Percentiles rank a stretch among this genome's conserved stretches.
Conservation (phyloP, 352 stramenopile genomes). For the Phytophthora parvispora region DNA sequence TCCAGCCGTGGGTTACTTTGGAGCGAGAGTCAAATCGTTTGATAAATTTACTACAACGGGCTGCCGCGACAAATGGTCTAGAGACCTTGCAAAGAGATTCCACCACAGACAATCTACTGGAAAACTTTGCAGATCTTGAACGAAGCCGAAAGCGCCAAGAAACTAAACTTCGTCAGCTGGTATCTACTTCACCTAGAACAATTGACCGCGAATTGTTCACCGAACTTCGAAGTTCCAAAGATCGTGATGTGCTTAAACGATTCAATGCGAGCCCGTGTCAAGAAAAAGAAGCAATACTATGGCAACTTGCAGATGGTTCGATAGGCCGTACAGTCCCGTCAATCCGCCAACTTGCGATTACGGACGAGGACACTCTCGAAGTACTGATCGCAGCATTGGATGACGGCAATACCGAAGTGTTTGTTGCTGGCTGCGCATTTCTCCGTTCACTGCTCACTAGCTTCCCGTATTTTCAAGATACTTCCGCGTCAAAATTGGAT, state of each 20-base stretch:
- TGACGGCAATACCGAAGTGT: conserved; percentile 21
- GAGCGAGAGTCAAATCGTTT: conserved; percentile 13
- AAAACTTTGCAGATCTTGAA: conserved; percentile 19
- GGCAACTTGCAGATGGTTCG: conserved; percentile 8
- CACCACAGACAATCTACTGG: background rate
- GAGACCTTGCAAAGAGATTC: background rate
- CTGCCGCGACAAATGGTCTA: background rate
- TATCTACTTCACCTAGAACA: conserved; percentile 2
- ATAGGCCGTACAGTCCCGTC: background rate
- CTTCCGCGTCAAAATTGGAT: conserved; percentile 10
- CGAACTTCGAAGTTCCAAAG: background rate
- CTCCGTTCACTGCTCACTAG: conserved; percentile 5
- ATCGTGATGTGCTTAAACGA: background rate
- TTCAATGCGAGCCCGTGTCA: conserved; percentile 1
- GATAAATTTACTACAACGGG: background rate
- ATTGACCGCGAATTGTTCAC: background rate
- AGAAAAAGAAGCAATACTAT: conserved; percentile 15
- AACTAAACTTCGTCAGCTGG: conserved; percentile 4
- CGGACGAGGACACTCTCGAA: conserved; percentile 8
- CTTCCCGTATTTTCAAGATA: conserved; percentile 24
- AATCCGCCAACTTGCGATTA: background rate
- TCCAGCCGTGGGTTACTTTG: conserved; percentile 13
- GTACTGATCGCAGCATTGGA: conserved; percentile 11
- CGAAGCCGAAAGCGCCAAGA: conserved; percentile 13
- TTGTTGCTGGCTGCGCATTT: conserved; percentile 23